phyloP scores from a whole-genome alignment of 257 asterid genomes.

The Fraxinus quadrangulata region DNA sequence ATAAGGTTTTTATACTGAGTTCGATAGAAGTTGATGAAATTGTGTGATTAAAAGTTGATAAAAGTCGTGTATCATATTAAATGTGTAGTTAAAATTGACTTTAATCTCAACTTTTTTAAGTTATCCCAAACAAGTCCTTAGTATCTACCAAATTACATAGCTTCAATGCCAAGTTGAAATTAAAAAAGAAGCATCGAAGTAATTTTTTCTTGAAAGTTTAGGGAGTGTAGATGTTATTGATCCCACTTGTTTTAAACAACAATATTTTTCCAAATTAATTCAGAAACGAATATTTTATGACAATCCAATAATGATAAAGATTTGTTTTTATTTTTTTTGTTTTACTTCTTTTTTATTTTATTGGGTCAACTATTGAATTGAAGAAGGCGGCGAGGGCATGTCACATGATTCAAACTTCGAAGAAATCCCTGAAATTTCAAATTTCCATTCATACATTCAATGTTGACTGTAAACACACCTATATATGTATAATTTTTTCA shows the following conservation, averaged over 20 bases:
- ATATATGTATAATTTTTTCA: neutral
- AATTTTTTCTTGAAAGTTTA: neutral
- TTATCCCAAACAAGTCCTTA: too few relatives aligned
- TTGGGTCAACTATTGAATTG: neutral
- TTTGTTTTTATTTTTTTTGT: neutral
- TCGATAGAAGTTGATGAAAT: too few relatives aligned
- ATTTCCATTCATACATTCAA: neutral
- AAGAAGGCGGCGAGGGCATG: neutral
- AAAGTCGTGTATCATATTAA: too few relatives aligned
- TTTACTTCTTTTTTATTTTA: neutral
- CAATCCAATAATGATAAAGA: neutral
- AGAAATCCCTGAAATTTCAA: neutral
- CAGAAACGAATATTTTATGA: neutral
- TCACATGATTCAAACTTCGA: neutral
- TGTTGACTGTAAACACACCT: neutral
- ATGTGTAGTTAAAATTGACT: too few relatives aligned
- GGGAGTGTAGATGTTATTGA: neutral
- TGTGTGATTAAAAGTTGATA: too few relatives aligned
- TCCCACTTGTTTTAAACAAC: neutral
- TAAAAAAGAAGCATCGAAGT: neutral
- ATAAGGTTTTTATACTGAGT: too few relatives aligned
- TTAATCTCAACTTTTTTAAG: too few relatives aligned
- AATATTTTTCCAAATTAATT: neutral
- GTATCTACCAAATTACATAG: neutral
- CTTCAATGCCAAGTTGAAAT: neutral